Conservation (phyloP, 345 rosid genomes). For the Brassica rapa region DNA sequence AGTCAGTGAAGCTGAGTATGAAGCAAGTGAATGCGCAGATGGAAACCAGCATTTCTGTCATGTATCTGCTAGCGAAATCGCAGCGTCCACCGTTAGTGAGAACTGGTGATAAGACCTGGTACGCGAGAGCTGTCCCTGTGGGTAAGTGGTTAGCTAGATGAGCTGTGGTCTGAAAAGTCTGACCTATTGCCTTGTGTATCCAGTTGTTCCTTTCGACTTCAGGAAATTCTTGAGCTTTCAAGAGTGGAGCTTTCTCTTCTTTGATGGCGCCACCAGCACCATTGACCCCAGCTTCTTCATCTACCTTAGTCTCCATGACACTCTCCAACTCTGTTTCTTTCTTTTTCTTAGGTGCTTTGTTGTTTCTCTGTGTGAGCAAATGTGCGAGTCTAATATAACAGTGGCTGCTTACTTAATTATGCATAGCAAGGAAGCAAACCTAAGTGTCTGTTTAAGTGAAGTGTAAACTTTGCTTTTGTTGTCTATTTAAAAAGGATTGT, state of each 20-base stretch:
- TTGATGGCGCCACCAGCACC: background rate
- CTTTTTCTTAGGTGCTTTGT: background rate
- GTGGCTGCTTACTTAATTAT: constrained; percentile 2
- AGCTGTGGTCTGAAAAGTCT: constrained; percentile 81
- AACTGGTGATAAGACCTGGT: constrained; percentile 74
- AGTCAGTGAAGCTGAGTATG: constrained; percentile 72
- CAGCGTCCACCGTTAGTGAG: constrained; percentile 74
- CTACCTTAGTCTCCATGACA: constrained; percentile 32
- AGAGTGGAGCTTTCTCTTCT: constrained; percentile 22
- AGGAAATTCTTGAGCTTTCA: constrained; percentile 38
- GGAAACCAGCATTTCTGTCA: constrained; percentile 58
- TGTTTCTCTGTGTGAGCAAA: constrained; percentile 22
- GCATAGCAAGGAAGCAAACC: constrained; percentile 5
- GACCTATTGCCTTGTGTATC: constrained; percentile 70
- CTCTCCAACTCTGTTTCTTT: constrained; percentile 12
- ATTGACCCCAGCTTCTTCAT: constrained; percentile 32
- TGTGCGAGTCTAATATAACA: constrained; percentile 5
- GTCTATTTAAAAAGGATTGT: background rate
- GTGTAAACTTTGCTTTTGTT: constrained; percentile 15
- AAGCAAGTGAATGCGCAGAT: constrained; percentile 75
- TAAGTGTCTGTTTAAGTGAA: constrained; percentile 21
- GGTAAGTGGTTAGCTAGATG: constrained; percentile 85
- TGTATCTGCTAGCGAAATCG: constrained; percentile 50
- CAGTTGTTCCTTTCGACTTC: constrained; percentile 45
- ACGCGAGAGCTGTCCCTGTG: constrained; percentile 84